phyloP scores from a whole-genome alignment of 441 rosid species.

The Pelargonium citronellum region DNA sequence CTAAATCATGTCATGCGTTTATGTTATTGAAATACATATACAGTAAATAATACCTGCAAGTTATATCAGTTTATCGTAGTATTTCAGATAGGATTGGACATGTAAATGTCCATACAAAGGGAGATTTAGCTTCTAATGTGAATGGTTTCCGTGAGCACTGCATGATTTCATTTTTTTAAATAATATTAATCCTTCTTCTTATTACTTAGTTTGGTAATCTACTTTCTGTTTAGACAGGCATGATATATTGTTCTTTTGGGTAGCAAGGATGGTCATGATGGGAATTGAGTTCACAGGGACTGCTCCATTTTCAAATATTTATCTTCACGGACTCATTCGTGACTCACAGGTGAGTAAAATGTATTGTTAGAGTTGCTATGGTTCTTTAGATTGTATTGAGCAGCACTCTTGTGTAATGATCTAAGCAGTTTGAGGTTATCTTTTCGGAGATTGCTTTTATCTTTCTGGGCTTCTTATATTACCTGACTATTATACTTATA shows the following conservation, averaged over 20 bases:
- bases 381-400: background rate
- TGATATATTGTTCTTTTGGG: constrained; percentile 98
- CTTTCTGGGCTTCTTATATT: background rate
- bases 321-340: constrained; percentile 92
- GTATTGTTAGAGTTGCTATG: constrained; percentile 4
- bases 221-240: constrained; percentile 63
- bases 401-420: constrained; percentile 6
- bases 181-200: background rate
- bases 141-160: background rate
- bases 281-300: constrained; percentile 94
- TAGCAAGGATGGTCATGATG: constrained; percentile 99
- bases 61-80: background rate
- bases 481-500: background rate
- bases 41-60: background rate
- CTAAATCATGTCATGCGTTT: constrained; percentile 14
- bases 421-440: constrained; percentile 11
- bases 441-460: background rate
- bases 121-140: background rate
- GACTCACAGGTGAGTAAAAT: constrained; percentile 67
- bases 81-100: background rate
- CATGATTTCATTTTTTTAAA: background rate
- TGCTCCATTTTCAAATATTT: constrained; percentile 78
- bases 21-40: background rate
- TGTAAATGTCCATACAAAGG: background rate
- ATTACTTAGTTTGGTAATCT: constrained; percentile 19